These are phyloP conservation scores for Annona squamosa DNA, from an alignment of 164 flowering plant genomes.

Conservation along the genomic window DNA sequence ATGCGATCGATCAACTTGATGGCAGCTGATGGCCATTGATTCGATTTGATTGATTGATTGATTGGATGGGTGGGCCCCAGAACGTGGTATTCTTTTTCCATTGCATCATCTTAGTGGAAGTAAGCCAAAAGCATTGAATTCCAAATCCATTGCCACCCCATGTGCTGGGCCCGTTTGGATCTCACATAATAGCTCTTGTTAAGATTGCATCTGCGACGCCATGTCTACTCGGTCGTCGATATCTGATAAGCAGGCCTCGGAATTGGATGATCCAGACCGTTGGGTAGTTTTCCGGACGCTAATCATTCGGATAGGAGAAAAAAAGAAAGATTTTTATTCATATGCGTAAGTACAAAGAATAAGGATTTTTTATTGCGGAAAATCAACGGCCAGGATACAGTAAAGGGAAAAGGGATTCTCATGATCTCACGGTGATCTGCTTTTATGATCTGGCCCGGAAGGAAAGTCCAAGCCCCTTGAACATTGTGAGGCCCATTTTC, in stretches of 20 bases:
- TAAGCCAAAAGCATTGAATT: conserved; percentile 11
- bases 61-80: not conserved
- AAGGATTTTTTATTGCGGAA: too few relatives aligned
- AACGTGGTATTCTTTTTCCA: not conserved
- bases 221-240: not conserved
- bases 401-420: too few relatives aligned
- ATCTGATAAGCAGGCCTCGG: not conserved
- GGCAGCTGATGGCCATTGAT: not conserved
- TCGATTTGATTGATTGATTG: not conserved
- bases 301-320: too few relatives aligned
- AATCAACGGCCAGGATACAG: too few relatives aligned
- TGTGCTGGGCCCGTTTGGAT: conserved; percentile 4
- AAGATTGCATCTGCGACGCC: not conserved
- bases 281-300: not conserved
- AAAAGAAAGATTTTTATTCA: too few relatives aligned
- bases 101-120: not conserved
- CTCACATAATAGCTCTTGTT: not conserved
- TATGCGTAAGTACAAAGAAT: too few relatives aligned
- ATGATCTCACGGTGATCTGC: too few relatives aligned
- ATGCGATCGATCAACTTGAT: not conserved
- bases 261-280: not conserved
- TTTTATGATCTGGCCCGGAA: too few relatives aligned
- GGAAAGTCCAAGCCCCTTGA: too few relatives aligned
- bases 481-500: too few relatives aligned
- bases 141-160: conserved; percentile 7